Evolutionary conservation across 768 basidiomycete genomes (phyloP), one percentile per base, ranked within the genome.

Genomic region (Suillus discolor): DNA sequence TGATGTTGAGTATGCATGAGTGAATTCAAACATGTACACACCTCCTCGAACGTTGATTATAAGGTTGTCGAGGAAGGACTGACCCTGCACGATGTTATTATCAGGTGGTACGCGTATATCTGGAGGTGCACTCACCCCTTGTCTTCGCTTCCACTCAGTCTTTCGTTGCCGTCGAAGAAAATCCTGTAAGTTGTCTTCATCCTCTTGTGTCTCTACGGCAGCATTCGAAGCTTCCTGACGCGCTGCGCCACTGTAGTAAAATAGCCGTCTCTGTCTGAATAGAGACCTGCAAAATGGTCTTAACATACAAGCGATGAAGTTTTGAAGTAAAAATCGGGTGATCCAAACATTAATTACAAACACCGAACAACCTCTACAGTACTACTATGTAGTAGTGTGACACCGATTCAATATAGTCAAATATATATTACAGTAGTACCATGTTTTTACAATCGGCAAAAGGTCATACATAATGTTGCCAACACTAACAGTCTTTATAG

Each of bases 51-150:
- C 81, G 57, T 87, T 89, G n/a, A 96, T 82, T 53, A 94, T 81
- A 62, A 92, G 80, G 75, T 93, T 86, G 79, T 97, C 95, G 4
- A 96, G 82, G 71, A 96, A 97, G 0, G 84, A 80, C 71, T 90
- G 87, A 6, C 90, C 91, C 90, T 94, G 65, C 47, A 23, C 0
- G 62, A 54, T 62, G 63, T 53, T 62, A 66, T 65, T 54, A 69
- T 66, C 51, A 67, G 67, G 39, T 38, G 9, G 34, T 49, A 42
- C 53, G 23, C 28, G 8, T 31, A 11, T 31, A 23, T 1, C 44
- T n/a, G 18, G 6, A 54, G 45, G 3, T 41, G 69, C 0, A 13
- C 89, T 70, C 61, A 92, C 91, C 57, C 83, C 81, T 75, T 92
- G 91, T 67, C 85, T 83, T 64, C 91, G 83, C 74, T 92, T 93